Percentiles rank a stretch among this genome's conserved stretches.
Conservation (phyloP, 2,329 filamentous ascomycete genomes). For the Talaromyces albobiverticillius region DNA sequence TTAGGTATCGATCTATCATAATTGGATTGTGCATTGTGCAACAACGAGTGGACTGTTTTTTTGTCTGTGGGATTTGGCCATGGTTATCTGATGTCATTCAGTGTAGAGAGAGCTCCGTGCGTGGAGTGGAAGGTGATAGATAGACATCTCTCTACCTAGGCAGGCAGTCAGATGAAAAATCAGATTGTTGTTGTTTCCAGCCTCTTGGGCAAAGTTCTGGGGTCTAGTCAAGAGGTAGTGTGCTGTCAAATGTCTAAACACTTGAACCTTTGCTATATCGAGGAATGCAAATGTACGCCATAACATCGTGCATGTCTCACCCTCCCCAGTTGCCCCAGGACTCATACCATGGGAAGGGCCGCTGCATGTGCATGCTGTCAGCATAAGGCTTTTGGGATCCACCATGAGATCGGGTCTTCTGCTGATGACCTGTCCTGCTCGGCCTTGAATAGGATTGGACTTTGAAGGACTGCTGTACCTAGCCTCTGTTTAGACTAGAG, state of each 20-base stretch:
- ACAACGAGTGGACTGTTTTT: not conserved
- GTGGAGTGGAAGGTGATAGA: no score
- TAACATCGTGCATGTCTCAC: not conserved
- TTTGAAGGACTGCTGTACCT: not conserved
- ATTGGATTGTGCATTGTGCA: not conserved
- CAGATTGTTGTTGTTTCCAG: no score
- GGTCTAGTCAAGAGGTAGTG: no score
- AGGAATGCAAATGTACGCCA: not conserved
- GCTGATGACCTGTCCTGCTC: conserved; percentile 1
- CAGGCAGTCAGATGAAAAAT: no score
- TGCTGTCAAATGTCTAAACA: no score
- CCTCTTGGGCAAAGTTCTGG: no score
- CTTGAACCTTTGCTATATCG: no score
- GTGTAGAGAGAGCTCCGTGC: no score
- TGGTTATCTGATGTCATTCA: no score
- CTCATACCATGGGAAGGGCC: not conserved
- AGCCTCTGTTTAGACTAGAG: no score
- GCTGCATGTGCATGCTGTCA: not conserved
- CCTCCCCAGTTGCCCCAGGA: not conserved
- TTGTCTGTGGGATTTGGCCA: not conserved
- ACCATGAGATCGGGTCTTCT: not conserved
- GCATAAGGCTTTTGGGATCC: not conserved
- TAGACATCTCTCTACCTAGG: no score
- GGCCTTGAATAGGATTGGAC: not conserved
- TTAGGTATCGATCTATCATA: not conserved